These are phyloP conservation scores for Ceratocystis colombiana DNA, from an alignment of 2,329 filamentous ascomycete species.

Conservation along the genomic window DNA sequence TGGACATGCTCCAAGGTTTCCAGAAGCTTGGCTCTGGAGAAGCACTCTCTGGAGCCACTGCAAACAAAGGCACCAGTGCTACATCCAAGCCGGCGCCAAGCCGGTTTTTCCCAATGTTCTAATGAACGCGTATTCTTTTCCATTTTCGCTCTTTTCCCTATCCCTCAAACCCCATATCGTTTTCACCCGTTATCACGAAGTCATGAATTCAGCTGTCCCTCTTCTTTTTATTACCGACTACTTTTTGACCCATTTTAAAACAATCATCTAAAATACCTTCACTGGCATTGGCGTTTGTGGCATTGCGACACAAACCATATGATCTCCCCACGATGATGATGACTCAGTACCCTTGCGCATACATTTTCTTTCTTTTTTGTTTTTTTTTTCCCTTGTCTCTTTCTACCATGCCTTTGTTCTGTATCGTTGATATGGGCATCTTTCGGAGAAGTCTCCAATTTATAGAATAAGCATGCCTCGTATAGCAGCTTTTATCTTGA, in stretches of 20 bases:
- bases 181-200: constrained; percentile 33
- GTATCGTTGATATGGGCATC: not conserved
- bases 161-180: constrained; percentile 29
- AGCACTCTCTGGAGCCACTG: constrained; percentile 34
- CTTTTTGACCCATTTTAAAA: constrained; percentile 22
- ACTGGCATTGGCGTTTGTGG: constrained; percentile 16
- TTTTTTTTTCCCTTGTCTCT: not conserved
- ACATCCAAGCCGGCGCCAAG: constrained; percentile 32
- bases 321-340: constrained; percentile 22
- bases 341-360: constrained; percentile 12
- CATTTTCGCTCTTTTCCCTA: constrained; percentile 8
- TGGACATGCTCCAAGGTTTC: constrained; percentile 67
- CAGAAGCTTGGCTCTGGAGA: constrained; percentile 53
- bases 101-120: constrained; percentile 23
- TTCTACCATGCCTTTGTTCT: not conserved
- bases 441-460: constrained; percentile 13
- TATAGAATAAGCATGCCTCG: constrained; percentile 12
- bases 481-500: constrained; percentile 12
- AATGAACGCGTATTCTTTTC: not conserved
- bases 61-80: constrained; percentile 29
- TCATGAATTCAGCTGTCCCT: constrained; percentile 21
- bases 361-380: not conserved
- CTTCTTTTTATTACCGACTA: constrained; percentile 23
- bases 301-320: constrained; percentile 12
- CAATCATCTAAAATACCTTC: constrained; percentile 22